These are phyloP conservation scores for Sporodiniella umbellata DNA, from an alignment of 371 early-diverging fungal genomes.

Conservation along the genomic window DNA sequence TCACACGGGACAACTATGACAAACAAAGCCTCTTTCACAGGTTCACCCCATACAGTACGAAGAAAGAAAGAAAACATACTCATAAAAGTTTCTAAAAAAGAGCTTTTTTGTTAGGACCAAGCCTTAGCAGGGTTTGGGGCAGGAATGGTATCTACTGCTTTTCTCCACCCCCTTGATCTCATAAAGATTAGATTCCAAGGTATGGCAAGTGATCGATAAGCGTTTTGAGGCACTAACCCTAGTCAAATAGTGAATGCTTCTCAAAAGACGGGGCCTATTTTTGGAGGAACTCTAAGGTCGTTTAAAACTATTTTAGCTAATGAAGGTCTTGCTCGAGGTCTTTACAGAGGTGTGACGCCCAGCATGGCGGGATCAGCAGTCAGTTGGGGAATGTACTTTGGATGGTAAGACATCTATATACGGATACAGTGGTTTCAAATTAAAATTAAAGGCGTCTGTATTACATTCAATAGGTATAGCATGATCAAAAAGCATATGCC, in stretches of 20 bases:
- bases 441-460: neutral
- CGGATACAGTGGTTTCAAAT: neutral
- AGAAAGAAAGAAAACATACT: too few relatives aligned
- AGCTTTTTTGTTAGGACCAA: constrained; percentile 63
- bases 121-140: constrained; percentile 88
- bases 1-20: neutral
- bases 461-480: constrained; percentile 55
- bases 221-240: too few relatives aligned
- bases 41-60: constrained; percentile 22
- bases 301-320: constrained; percentile 53
- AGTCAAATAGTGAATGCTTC: constrained; percentile 54
- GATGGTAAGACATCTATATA: constrained; percentile 65
- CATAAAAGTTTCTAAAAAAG: too few relatives aligned
- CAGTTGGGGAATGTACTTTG: constrained; percentile 96
- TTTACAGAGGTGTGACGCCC: constrained; percentile 89
- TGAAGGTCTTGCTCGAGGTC: constrained; percentile 63
- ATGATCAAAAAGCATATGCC: constrained; percentile 74
- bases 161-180: constrained; percentile 89
- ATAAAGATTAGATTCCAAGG: constrained; percentile 92
- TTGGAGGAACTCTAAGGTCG: constrained; percentile 71
- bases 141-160: constrained; percentile 77
- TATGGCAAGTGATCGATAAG: constrained; percentile 23
- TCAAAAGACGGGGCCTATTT: constrained; percentile 36
- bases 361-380: constrained; percentile 91
- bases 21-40: constrained; percentile 12